Conservation (phyloP, 1,284 basidiomycete genomes). For the Rhodotorula sp. region DNA sequence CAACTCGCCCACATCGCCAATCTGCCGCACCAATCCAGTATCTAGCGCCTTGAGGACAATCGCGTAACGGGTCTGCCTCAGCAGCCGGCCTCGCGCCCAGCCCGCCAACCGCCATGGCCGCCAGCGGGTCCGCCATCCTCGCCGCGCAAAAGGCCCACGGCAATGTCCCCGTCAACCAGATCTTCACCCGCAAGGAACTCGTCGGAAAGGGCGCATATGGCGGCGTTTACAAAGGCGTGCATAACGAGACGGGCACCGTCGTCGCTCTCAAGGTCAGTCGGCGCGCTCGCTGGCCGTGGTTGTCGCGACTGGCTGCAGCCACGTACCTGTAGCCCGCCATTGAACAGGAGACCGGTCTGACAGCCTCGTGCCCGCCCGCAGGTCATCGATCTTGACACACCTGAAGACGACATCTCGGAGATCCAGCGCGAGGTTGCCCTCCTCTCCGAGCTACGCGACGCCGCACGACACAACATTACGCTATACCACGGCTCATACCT, state of each 20-base stretch:
- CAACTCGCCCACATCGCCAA: no score
- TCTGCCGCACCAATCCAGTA: no score
- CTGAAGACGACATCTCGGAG: constrained; percentile 87
- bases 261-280: constrained; percentile 55
- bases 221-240: constrained; percentile 80
- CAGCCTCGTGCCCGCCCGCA: no score
- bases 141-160: background rate
- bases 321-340: no score
- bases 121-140: constrained; percentile 13
- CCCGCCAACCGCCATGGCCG: background rate
- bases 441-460: constrained; percentile 75
- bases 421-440: constrained; percentile 96
- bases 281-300: no score
- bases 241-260: constrained; percentile 51
- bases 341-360: no score
- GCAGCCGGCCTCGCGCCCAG: no score
- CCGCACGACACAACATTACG: constrained; percentile 84
- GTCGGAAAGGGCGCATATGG: constrained; percentile 94
- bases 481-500: constrained; percentile 95
- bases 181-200: constrained; percentile 57
- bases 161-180: constrained; percentile 10
- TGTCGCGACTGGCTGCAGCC: no score
- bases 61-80: no score
- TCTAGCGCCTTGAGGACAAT: no score
- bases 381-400: constrained; percentile 93